Base-by-base conservation (phyloP, 2,329 filamentous ascomycete species). In the Plenodomus lindquistii region DNA sequence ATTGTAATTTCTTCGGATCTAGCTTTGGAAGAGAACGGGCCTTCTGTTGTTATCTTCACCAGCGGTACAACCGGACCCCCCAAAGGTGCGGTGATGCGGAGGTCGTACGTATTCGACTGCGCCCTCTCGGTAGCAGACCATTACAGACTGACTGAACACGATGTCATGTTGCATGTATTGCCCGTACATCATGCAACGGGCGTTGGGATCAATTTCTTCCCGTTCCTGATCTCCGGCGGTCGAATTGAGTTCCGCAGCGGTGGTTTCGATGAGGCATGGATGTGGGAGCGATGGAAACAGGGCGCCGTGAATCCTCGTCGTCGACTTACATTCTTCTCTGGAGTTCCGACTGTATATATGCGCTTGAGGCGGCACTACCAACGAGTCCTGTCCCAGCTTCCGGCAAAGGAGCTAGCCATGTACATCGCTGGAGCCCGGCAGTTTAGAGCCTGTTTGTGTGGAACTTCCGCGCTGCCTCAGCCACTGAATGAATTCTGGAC, bases 401-500 rank as follows among this genome's bases (percentile, higher is more conserved):
- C 67, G 1, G 49, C 72, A 7, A 50, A 55, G 20, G 59, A 70
- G 35, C 39, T 69, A 19, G 58, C 63, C 5, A 63, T 69, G 35
- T 81, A 80, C 60, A 63, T 77, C 21, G 65, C 69, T 10, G 79
- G 75, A 1, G 75, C 75, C 1, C 62, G 71, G 22, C 68, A 68
- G 16, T 67, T 77, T 31, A 65, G 73, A 15, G 73, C 73, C 1
- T 74, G 72, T 48, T 60, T 77, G 5, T 77, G 75, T 53, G 76
- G 75, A 0, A 81, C 78, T 0, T 78, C 75, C 2, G 79, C 79
- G 1, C 53, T 81, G 31, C 79, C 78, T 2, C 73, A 74, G 43
- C 77, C 78, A 1, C 74, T 81, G 34, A 75, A 75, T n/a, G 72
- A 80, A 34, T 81, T 80, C 55, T 81, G 79, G 79, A 71, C 71